Base-by-base conservation (phyloP, 2,329 filamentous ascomycete genomes). In the Tolypocladium tundrense region DNA sequence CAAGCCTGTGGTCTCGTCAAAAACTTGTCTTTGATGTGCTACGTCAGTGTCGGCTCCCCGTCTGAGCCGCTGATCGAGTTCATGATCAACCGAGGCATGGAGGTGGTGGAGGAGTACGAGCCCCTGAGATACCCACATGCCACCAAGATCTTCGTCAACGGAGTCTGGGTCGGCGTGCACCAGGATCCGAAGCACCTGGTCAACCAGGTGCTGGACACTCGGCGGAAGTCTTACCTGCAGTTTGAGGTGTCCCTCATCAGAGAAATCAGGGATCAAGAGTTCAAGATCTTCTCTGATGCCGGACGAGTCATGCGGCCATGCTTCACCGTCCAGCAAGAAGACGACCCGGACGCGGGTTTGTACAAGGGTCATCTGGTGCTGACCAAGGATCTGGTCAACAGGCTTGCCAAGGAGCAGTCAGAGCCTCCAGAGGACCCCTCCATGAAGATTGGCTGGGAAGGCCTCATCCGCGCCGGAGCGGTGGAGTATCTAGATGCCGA, bases 1-100 rank as follows among this genome's bases (percentile, higher is more conserved):
- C 94, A 99, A 73, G 94, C 94, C 74, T 99, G 94, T 77, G 94
- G 94, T 76, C 79, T 99, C 63, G 94, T 99, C 73, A 99, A 99
- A 80, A 99, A 99, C 69, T 70, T 99, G 70, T 92, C 94, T 7
- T 80, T 99, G 56, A 97, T 99, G 93, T 97, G 94, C 70, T 97
- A 96, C 67, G 92, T 99, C 69, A 97, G 91, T 67, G 92, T 97
- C 54, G 93, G 93, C 67, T 95, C 91, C 37, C 91, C 92, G 19
- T 90, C 90, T 21, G 88, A 93, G 58, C 92, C 93, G 2, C 88
- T 97, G 65, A 85, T 93, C 43, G 90, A 96, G 66, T 99, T 96
- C 77, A 94, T 99, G 90, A 90, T 93, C 65, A 88, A 93, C 65
- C 82, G 92, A 63, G 92, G 93, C 68, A 97, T 99, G 91, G 93